phyloP scores from a whole-genome alignment of 192 early-diverging fungal species.

The Backusella liffmaniae region DNA sequence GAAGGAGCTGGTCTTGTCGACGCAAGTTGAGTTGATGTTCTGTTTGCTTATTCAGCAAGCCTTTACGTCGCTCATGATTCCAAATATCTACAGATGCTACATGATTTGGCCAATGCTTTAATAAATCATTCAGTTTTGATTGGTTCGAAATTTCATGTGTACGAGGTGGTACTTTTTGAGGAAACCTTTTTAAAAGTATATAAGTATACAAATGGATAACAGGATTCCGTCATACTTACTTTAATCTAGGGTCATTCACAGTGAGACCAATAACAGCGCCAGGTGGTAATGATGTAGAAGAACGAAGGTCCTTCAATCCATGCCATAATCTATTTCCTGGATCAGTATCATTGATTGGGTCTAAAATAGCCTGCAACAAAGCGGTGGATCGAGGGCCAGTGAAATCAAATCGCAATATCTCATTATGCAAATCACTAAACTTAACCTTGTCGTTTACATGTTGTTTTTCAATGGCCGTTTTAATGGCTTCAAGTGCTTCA shows the following conservation, averaged over 20 bases:
- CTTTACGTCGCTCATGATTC: slow-evolving; percentile 47
- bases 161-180: slow-evolving; percentile 47
- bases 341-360: slow-evolving; percentile 19
- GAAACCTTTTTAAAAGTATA: slow-evolving; percentile 40
- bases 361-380: slow-evolving; percentile 66
- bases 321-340: slow-evolving; percentile 41
- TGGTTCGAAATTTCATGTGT: slow-evolving; percentile 28
- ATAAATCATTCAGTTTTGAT: slow-evolving; percentile 37
- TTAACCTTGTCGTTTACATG: background rate
- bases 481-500: slow-evolving; percentile 39
- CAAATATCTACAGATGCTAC: slow-evolving; percentile 56
- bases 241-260: slow-evolving; percentile 84
- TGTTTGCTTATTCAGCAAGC: slow-evolving; percentile 39
- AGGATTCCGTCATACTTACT: slow-evolving; percentile 33
- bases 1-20: slow-evolving; percentile 13
- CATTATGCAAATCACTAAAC: slow-evolving; percentile 49
- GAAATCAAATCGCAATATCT: slow-evolving; percentile 80
- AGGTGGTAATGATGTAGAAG: slow-evolving; percentile 73
- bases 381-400: slow-evolving; percentile 83
- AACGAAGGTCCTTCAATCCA: slow-evolving; percentile 46
- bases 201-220: background rate
- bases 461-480: slow-evolving; percentile 18
- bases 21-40: slow-evolving; percentile 58
- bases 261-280: slow-evolving; percentile 78
- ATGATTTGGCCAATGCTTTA: slow-evolving; percentile 57